A percentile compares a stretch with the other conserved stretches of the same genome.
Conservation (phyloP, 1,284 basidiomycete genomes). For the Fomitopsis palustris region DNA sequence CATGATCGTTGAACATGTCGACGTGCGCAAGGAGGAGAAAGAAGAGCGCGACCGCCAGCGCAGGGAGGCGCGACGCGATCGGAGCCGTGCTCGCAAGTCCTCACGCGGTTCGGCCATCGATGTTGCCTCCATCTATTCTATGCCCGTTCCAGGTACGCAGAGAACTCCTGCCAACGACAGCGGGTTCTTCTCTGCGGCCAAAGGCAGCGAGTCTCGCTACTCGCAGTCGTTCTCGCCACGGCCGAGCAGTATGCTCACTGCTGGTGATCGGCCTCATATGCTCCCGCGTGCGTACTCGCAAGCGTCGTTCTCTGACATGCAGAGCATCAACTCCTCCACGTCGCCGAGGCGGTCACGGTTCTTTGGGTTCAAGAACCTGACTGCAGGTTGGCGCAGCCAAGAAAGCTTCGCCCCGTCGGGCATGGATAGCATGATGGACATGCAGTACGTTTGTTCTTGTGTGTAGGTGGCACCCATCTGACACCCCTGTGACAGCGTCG, state of each 20-base stretch:
- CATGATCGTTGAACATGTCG: conserved; percentile 82
- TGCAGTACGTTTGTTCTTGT: conserved; percentile 69
- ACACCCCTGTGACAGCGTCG: conserved; percentile 46
- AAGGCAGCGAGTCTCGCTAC: conserved; percentile 53
- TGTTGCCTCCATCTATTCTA: conserved; percentile 67
- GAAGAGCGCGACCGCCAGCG: conserved; percentile 64
- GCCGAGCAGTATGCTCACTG: conserved; percentile 63
- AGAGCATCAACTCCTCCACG: conserved; percentile 57
- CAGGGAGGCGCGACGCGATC: conserved; percentile 58
- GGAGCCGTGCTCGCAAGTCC: conserved; percentile 62
- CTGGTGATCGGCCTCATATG: conserved; percentile 53
- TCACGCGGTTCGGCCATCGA: conserved; percentile 63
- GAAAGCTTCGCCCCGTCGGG: conserved; percentile 78
- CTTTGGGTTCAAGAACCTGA: conserved; percentile 79
- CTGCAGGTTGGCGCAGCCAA: conserved; percentile 71
- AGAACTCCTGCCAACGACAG: conserved; percentile 51
- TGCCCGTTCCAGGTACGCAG: conserved; percentile 47
- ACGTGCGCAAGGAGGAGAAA: conserved; percentile 76
- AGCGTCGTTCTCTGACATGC: conserved; percentile 74
- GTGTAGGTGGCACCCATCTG: background rate
- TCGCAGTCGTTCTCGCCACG: conserved; percentile 55
- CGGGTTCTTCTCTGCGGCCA: conserved; percentile 43
- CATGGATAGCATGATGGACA: conserved; percentile 76
- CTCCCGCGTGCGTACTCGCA: conserved; percentile 67
- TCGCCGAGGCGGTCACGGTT: conserved; percentile 75